Base-by-base conservation (phyloP, 1,284 basidiomycete genomes). In the Spongiforma sp. region DNA sequence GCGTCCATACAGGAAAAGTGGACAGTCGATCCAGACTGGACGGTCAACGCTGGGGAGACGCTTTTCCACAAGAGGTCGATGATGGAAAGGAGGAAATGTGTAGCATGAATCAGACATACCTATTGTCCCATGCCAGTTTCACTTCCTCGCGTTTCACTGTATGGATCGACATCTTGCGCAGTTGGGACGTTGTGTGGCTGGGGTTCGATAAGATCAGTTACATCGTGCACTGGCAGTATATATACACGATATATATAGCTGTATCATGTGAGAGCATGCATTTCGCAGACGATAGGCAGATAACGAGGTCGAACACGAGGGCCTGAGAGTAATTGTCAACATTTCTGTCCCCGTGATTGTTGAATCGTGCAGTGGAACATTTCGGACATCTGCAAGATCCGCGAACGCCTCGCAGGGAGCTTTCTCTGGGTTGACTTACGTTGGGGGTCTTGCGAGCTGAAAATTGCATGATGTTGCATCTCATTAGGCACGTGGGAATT, bases 51-150 rank as follows among this genome's bases (percentile, higher is more conserved):
- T n/a, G n/a, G n/a, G 17, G 79, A 77, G 50, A 88, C 84, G 66
- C 86, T 88, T 58, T 12, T n/a, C n/a, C n/a, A n/a, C 39, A 17
- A 17, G 24, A 46, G 28, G 46, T 52, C 57, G 34, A 19, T n/a
- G n/a, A 12, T 48, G 26, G 19, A 50, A 12, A 15, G 24, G 15
- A 26, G 26, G 5, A n/a, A 11, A 9, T 41, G 30, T 4, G 46
- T 8, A 17, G 54, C 32, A 48, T n/a, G 9, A 34, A 21, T 1
- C 30, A 19, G 55, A 57, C 74, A n/a, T 63, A 85, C 86, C 82
- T 86, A 67, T 87, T 86, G 68, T 87, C 85, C 84, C 85, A 87
- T 62, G 82, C 83, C 4, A 87, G 79, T 69, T 87, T 84, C 30
- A 70, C 77, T 61, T 86, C 84, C 9, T 78, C 71, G 43, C 82